Evolutionary conservation across 768 basidiomycete genomes (phyloP), one percentile per base, ranked within the genome.

Genomic region (Heimioporus sp.): DNA sequence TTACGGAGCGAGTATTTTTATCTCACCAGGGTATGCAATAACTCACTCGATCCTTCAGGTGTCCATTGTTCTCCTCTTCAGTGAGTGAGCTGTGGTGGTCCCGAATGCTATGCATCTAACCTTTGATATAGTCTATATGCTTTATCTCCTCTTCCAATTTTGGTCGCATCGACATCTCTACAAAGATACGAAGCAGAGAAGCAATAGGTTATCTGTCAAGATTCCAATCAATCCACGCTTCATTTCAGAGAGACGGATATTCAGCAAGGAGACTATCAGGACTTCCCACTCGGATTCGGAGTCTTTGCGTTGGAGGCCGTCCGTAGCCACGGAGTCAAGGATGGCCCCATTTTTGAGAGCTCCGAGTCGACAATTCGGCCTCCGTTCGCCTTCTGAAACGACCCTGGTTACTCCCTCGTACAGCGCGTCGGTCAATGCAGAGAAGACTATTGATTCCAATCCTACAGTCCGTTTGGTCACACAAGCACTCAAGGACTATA

Each of bases 111-210:
- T 54, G 48, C 17, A 42, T 41, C 52, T 17, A 42, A 1, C 30
- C 30, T 21, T 31, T n/a, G 21, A 52, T 40, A 28, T 7, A 82
- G 80, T 80, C 54, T 84, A 85, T 58, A 53, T 65, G 20, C 67
- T 70, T 19, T 81, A 78, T 58, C 70, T 82, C 32, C 62, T 81
- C 46, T 81, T 82, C 61, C 81, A 80, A 61, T 72, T 83, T 12
- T 80, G 76, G 73, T 80, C 80, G 4, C 81, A 82, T 62, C 71
- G 70, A 50, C 70, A 80, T 55, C 66, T 83, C 32, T 84, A 81
- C 64, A 68, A 72, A 16, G 80, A 78, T 41, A 62, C 65, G 12
- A 73, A 77, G 60, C 74, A 75, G 56, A 76, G 74, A 55, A 80
- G 78, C 49, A 61, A 67, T 36, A 71, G 65, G 36, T 49, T 73